Evolutionary conservation across 208 protist species (phyloP).

Genomic region (Trypanosoma grayi): DNA sequence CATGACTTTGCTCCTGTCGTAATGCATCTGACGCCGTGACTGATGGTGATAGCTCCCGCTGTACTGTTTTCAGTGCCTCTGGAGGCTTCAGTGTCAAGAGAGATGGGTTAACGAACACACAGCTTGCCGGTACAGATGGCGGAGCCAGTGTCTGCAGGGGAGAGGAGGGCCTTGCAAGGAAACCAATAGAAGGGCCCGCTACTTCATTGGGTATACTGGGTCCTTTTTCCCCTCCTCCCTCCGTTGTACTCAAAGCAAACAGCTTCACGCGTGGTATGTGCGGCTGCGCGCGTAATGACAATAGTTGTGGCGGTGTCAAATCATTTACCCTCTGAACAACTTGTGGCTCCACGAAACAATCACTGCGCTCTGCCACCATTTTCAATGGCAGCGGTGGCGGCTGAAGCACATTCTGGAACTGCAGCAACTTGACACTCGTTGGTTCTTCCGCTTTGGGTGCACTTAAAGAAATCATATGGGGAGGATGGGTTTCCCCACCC

Average conservation of each 20-base stretch:
- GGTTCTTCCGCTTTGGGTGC: slow-evolving; percentile 2
- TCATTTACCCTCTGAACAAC: background rate
- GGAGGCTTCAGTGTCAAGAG: slow-evolving; percentile 30
- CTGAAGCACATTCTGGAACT: slow-evolving; percentile 33
- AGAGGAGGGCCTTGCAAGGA: slow-evolving; percentile 13
- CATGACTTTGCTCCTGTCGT: slow-evolving; percentile 13
- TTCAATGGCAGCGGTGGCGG: slow-evolving; percentile 36
- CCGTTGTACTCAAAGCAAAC: slow-evolving; percentile 3
- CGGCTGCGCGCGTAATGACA: slow-evolving; percentile 8
- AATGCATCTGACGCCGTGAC: background rate
- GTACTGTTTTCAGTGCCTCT: background rate
- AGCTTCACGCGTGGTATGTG: slow-evolving; percentile 19
- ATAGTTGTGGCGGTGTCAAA: slow-evolving; percentile 5
- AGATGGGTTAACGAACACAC: slow-evolving; percentile 48
- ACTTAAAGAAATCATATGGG: slow-evolving; percentile 4
- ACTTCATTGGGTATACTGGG: background rate
- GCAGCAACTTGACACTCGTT: slow-evolving; percentile 21
- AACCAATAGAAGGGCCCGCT: background rate
- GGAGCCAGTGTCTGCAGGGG: slow-evolving; percentile 22
- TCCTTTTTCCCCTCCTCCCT: background rate
- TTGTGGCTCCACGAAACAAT: background rate
- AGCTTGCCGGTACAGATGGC: slow-evolving; percentile 53
- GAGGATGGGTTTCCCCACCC: background rate
- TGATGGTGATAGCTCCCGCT: background rate
- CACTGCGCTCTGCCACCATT: background rate